Conservation (phyloP, 2,329 filamentous ascomycete species). For the Ceratocystis alfenasii region DNA sequence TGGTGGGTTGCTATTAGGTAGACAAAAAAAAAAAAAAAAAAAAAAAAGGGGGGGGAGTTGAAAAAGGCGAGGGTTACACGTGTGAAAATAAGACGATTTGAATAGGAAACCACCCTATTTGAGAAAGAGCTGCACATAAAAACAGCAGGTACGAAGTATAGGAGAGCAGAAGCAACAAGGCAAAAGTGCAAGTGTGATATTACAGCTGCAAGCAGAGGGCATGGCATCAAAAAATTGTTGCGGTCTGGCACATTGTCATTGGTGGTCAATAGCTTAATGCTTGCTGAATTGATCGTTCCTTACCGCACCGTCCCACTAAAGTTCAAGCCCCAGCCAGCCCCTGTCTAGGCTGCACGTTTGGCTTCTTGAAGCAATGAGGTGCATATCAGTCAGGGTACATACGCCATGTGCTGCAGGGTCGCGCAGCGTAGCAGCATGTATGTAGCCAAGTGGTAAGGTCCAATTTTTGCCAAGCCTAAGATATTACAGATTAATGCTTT, state of each 20-base stretch:
- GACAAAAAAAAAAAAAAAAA: too few species aligned
- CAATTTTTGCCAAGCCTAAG: slow-evolving; percentile 1
- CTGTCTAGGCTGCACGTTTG: not conserved
- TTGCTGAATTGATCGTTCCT: slow-evolving; percentile 3
- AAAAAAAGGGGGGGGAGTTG: too few species aligned
- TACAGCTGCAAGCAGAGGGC: not conserved
- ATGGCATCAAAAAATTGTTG: not conserved
- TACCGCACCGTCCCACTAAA: slow-evolving; percentile 1
- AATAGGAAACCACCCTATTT: not conserved
- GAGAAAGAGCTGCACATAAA: not conserved
- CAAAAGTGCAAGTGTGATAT: not conserved
- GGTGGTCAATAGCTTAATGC: not conserved
- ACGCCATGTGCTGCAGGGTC: too few species aligned
- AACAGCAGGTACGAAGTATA: not conserved
- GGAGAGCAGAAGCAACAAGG: not conserved
- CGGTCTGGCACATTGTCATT: not conserved
- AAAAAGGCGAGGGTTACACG: not conserved
- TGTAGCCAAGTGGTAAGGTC: not conserved
- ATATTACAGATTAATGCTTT: not conserved
- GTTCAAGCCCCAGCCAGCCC: not conserved
- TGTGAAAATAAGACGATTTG: not conserved
- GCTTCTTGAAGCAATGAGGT: not conserved
- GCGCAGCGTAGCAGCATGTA: not conserved
- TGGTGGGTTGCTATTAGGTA: too few species aligned
- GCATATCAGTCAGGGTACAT: too few species aligned